Conservation (phyloP, 768 basidiomycete species). For the Leccinum variicolor region DNA sequence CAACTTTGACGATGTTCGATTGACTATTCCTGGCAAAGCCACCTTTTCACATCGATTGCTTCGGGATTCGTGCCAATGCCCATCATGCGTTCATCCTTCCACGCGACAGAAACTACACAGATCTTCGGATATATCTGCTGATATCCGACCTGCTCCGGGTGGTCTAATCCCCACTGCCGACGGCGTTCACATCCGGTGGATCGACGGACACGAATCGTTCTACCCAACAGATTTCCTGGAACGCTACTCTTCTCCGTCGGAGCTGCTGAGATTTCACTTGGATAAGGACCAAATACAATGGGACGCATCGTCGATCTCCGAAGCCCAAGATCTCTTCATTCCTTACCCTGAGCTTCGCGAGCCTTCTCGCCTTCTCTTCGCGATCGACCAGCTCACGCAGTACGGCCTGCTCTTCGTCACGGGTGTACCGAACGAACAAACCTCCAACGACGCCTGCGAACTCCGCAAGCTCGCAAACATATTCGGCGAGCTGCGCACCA, state of each 20-base stretch:
- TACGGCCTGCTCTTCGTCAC: constrained; percentile 74
- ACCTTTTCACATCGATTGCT: constrained; percentile 73
- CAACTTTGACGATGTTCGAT: constrained; percentile 7
- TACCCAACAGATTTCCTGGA: constrained; percentile 49
- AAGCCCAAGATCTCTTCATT: constrained; percentile 46
- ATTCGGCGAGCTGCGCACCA: constrained; percentile 77
- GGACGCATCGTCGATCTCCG: constrained; percentile 39
- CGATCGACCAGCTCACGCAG: constrained; percentile 65
- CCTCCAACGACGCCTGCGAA: constrained; percentile 61
- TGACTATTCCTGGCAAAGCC: constrained; percentile 33
- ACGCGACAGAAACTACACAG: constrained; percentile 75
- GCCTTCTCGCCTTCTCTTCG: constrained; percentile 45
- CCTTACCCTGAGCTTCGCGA: constrained; percentile 50
- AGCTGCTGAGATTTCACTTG: constrained; percentile 42
- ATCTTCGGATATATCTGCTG: constrained; percentile 59
- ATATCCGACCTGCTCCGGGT: constrained; percentile 42
- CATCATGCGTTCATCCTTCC: constrained; percentile 69
- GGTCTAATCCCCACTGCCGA: constrained; percentile 41
- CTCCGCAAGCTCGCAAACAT: constrained; percentile 57
- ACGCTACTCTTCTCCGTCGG: constrained; percentile 39
- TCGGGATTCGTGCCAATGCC: constrained; percentile 79
- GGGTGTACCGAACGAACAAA: constrained; percentile 63
- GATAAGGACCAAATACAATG: constrained; percentile 42
- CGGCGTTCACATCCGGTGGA: constrained; percentile 54
- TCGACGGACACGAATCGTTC: constrained; percentile 56